These are phyloP conservation scores for Drechslera avenae DNA, from an alignment of 2,329 filamentous ascomycete genomes.

Conservation along the genomic window DNA sequence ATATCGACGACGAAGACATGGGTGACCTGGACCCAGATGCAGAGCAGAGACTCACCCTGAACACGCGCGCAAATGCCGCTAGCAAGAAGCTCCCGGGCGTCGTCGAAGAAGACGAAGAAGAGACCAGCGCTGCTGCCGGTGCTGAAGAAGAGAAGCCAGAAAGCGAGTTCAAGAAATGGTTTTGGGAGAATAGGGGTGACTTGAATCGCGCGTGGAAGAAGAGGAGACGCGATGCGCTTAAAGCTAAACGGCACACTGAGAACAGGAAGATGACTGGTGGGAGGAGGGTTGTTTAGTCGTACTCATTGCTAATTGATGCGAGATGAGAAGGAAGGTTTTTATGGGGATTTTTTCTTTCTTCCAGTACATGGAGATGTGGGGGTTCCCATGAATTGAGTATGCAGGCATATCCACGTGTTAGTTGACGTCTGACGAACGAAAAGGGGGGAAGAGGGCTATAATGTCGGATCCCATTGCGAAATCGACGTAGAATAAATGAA, in stretches of 20 bases:
- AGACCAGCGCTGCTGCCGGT: conserved; percentile 12
- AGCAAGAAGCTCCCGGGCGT: conserved; percentile 22
- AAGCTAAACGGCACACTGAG: conserved; percentile 64
- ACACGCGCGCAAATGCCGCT: conserved; percentile 38
- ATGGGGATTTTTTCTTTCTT: not conserved
- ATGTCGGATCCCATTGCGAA: too few relatives aligned
- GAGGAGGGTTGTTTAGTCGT: conserved; percentile 4
- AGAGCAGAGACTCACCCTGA: conserved; percentile 34
- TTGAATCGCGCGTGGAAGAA: conserved; percentile 59
- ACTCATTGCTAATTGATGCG: too few relatives aligned
- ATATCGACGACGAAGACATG: conserved; percentile 54
- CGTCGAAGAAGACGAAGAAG: conserved; percentile 36
- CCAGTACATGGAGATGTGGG: too few relatives aligned
- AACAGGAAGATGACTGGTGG: conserved; percentile 56
- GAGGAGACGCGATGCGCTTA: conserved; percentile 63
- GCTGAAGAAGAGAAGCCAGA: conserved; percentile 49
- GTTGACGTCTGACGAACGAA: too few relatives aligned
- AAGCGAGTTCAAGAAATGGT: conserved; percentile 66
- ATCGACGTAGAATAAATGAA: too few relatives aligned
- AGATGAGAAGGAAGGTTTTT: too few relatives aligned
- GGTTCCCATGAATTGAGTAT: too few relatives aligned
- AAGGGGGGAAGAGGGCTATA: too few relatives aligned
- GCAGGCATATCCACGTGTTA: too few relatives aligned
- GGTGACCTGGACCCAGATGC: conserved; percentile 21
- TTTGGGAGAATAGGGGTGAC: conserved; percentile 59